These are phyloP conservation scores for Hypericum perforatum DNA, from an alignment of 345 rosid species.

Conservation along the genomic window DNA sequence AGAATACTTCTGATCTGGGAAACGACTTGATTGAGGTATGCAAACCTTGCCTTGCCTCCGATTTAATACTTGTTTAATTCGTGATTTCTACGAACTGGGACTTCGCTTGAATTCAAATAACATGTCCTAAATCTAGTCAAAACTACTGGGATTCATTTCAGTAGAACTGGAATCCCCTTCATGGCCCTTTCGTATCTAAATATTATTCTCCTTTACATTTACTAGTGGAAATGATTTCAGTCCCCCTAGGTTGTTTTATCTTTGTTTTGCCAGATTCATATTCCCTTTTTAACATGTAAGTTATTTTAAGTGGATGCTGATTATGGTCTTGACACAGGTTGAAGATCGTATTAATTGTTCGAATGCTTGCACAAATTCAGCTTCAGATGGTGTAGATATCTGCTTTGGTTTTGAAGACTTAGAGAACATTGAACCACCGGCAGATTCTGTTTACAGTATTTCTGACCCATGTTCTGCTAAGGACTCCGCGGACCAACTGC, in stretches of 20 bases:
- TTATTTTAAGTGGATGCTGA: neutral
- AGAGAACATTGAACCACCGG: neutral
- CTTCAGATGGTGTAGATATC: slow-evolving; percentile 9
- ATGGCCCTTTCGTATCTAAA: too few relatives aligned
- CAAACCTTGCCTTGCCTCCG: neutral
- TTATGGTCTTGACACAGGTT: slow-evolving; percentile 1
- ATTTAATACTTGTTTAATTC: neutral
- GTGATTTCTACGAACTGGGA: neutral
- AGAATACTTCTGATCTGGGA: slow-evolving; percentile 2
- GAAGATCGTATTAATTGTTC: neutral
- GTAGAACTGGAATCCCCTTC: too few relatives aligned
- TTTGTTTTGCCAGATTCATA: neutral
- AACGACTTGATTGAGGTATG: slow-evolving; percentile 18
- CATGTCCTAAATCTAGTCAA: too few relatives aligned
- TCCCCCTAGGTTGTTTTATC: neutral
- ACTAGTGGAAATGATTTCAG: neutral
- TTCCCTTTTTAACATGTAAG: neutral
- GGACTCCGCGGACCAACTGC: neutral
- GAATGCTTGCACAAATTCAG: neutral
- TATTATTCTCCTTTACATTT: neutral
- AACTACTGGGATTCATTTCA: too few relatives aligned
- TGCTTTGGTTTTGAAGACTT: slow-evolving; percentile 17
- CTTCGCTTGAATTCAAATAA: too few relatives aligned
- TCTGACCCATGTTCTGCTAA: neutral
- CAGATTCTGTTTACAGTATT: neutral